These are phyloP conservation scores for Serendipita indica DNA, from an alignment of 768 basidiomycete species.

Conservation along the genomic window DNA sequence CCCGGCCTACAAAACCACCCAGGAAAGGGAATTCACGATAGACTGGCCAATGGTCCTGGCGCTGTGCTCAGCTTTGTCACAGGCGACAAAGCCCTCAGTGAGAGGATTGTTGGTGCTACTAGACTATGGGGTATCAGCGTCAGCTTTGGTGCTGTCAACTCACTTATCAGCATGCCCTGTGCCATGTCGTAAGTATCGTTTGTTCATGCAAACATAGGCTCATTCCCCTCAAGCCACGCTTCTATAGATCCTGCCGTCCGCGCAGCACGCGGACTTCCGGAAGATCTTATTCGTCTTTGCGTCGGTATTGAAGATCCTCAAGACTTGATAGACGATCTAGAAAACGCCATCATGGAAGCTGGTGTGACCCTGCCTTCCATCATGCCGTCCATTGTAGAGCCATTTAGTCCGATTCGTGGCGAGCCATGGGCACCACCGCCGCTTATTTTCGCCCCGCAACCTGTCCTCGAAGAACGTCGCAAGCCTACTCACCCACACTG, in stretches of 20 bases:
- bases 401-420: neutral
- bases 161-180: slow-evolving; percentile 97
- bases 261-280: slow-evolving; percentile 93
- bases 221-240: slow-evolving; percentile 51
- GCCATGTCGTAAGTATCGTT: slow-evolving; percentile 82
- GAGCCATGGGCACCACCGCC: neutral
- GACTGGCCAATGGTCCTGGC: slow-evolving; percentile 81
- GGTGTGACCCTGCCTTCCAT: slow-evolving; percentile 40
- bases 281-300: slow-evolving; percentile 93
- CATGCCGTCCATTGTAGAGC: neutral
- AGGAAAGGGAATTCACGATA: slow-evolving; percentile 72
- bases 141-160: slow-evolving; percentile 96
- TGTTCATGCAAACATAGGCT: slow-evolving; percentile 9
- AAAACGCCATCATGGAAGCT: slow-evolving; percentile 79
- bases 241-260: slow-evolving; percentile 94
- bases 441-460: neutral
- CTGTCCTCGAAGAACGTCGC: slow-evolving; percentile 1
- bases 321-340: slow-evolving; percentile 90
- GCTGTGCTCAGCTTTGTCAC: slow-evolving; percentile 93
- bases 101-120: slow-evolving; percentile 83
- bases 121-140: slow-evolving; percentile 96
- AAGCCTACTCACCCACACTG: slow-evolving; percentile 25
- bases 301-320: slow-evolving; percentile 94
- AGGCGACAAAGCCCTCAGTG: slow-evolving; percentile 76
- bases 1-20: slow-evolving; percentile 78